These are phyloP conservation scores for Quercus phellos DNA, from an alignment of 331 rosid genomes.

Conservation along the genomic window DNA sequence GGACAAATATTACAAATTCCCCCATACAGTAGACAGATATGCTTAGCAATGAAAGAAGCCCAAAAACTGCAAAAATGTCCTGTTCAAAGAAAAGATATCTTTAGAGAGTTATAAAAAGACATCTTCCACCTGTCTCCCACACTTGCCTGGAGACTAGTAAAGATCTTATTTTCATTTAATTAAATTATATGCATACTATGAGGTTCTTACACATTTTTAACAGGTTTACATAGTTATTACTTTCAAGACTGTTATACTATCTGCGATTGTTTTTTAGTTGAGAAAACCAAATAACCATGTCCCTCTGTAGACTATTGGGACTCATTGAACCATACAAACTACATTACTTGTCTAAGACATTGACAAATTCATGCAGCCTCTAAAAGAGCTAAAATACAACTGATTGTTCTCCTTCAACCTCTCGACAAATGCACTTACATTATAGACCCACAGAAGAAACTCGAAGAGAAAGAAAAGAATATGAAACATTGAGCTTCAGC, in stretches of 20 bases:
- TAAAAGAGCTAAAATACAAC: no score
- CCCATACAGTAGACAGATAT: not conserved
- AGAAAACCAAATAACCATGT: not conserved
- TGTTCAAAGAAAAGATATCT: not conserved
- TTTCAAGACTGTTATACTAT: not conserved
- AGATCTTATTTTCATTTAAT: not conserved
- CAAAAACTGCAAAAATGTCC: not conserved
- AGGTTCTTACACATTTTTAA: not conserved
- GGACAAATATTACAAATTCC: not conserved
- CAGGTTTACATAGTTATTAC: not conserved
- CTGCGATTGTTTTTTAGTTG: no score
- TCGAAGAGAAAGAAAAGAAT: not conserved
- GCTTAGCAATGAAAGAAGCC: not conserved
- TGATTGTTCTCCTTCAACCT: no score
- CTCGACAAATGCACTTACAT: no score
- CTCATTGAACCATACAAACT: not conserved
- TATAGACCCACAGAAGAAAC: no score
- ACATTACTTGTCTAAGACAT: not conserved
- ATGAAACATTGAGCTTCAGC: not conserved
- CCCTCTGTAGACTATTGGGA: not conserved
- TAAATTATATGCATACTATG: not conserved
- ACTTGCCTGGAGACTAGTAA: not conserved
- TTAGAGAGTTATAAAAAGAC: not conserved
- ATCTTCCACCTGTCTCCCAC: not conserved
- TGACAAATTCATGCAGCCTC: not conserved